Base-by-base conservation (phyloP, 2,329 filamentous ascomycete species). In the Ceratocystis ficicola region DNA sequence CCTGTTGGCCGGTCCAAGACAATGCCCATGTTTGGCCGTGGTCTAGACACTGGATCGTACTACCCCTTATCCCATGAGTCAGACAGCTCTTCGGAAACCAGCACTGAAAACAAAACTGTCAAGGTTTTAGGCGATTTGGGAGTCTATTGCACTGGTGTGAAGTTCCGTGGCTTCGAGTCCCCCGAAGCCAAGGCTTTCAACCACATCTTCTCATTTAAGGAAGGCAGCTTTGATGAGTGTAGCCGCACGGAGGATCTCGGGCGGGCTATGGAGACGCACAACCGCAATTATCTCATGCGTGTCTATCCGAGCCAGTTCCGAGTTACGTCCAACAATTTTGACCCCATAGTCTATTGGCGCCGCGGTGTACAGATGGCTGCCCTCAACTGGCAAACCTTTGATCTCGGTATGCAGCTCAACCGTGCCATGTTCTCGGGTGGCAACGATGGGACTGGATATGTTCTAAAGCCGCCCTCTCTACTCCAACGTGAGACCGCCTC, bases 301-400 rank as follows among this genome's bases (percentile, higher is more conserved):
- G 91, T 97, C 8, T 99, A 99, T 73, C 94, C 94, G 5, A 88
- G 90, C 65, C 86, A 84, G 46, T 86, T 85, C 70, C 87, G 94
- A 32, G 80, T 97, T 66, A 85, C 84, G 44, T 97, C 94, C 0
- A 90, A 88, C 71, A 99, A 99, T 76, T 97, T 96, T 72, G 91
- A 96, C 72, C 94, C 94, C 0, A 83, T 96, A 69, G 86, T 87
- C 69, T 95, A 94, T 73, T 99, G 94, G 94, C 86, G 93, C 63
- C 86, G 90, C 55, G 94, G 94, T 41, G 94, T 96, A 20, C 94
- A 99, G 76, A 97, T 99, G 93, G 91, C 89, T 15, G 94, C 94
- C 0, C 80, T 97, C 69, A 99, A 99, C 76, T 97, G 94, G 93
- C 94, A 99, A 76, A 97, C 92, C 0, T 96, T 95, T 72, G 94